A percentile compares a stretch with the other conserved stretches of the same genome.
phyloP scores from a whole-genome alignment of 345 rosid species.

The Rhizophora mangle region DNA sequence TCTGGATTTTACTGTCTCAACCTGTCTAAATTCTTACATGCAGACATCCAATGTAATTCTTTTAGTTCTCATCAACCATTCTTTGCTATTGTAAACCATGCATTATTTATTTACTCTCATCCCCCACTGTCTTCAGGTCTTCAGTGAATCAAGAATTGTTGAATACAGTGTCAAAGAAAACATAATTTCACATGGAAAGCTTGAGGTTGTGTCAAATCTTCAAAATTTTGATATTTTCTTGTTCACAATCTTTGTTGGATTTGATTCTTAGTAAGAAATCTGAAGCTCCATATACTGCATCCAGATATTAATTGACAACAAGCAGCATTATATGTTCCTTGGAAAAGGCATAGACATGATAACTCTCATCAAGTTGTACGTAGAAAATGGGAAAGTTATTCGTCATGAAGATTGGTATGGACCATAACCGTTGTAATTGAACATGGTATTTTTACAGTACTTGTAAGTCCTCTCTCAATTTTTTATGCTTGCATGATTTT shows the following conservation, averaged over 20 bases:
- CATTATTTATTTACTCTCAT: background rate
- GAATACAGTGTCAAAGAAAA: constrained; percentile 63
- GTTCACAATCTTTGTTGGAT: background rate
- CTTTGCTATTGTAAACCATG: background rate
- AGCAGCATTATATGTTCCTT: constrained; percentile 71
- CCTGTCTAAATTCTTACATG: background rate
- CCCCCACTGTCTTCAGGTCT: constrained; percentile 41
- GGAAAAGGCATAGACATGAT: constrained; percentile 72
- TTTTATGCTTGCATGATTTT: background rate
- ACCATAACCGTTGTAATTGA: background rate
- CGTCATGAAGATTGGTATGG: constrained; percentile 88
- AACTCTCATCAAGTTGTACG: constrained; percentile 67
- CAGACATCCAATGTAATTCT: background rate
- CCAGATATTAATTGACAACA: constrained; percentile 77
- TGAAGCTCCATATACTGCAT: constrained; percentile 4
- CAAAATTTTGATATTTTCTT: background rate
- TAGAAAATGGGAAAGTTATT: constrained; percentile 71
- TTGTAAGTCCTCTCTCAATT: no score
- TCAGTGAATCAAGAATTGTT: constrained; percentile 67
- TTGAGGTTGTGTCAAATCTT: constrained; percentile 47
- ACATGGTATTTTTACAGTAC: background rate
- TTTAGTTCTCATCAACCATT: background rate
- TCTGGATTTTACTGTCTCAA: background rate
- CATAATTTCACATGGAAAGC: constrained; percentile 41
- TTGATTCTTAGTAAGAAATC: constrained; percentile 4